Base-by-base conservation (phyloP, 768 basidiomycete genomes). In the Podaxis sp. region DNA sequence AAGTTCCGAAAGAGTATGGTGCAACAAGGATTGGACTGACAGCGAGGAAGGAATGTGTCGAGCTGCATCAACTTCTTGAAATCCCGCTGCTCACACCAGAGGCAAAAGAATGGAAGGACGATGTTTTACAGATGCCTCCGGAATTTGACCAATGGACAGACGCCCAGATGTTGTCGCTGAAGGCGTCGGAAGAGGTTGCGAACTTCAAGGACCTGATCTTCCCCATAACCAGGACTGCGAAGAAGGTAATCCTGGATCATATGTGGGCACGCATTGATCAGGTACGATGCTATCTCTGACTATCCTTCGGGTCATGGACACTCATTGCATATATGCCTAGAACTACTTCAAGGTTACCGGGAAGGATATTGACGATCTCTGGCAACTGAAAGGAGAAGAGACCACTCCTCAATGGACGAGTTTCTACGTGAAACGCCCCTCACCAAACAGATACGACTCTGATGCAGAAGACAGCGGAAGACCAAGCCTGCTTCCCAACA, bases 141-240 rank as follows among this genome's bases (percentile, higher is more conserved):
- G 80, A 80, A 44, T 90, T 86, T 64, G 82, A 88, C 60, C 68
- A 69, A 54, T 94, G 91, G 90, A 70, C 84, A 1, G 87, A 90
- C 65, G 90, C 91, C 3, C 86, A 89, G 67, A 70, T 84, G 53
- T 77, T 77, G 63, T 93, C 91, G 0, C 76, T 77, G 56, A 74
- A 80, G 64, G 90, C 89, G 15, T 82, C 87, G 1, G 75, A 80
- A 51, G 71, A 75, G 55, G 79, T 77, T 51, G 74, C 76, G 17
- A 83, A 74, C 64, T 87, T 82, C 70, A 82, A 87, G 68, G 81
- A 85, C 64, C 67, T 82, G 20, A 79, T 89, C 37, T 81, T 73
- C 66, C 91, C 90, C 4, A 69, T 92, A 44, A 79, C 81, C 56
- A 84, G 77, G 66, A 83, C 87, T 11, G 84, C 78, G 71, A 78